Evolutionary conservation across 208 protist genomes (phyloP).

Genomic region (Trypanosoma rangeli): DNA sequence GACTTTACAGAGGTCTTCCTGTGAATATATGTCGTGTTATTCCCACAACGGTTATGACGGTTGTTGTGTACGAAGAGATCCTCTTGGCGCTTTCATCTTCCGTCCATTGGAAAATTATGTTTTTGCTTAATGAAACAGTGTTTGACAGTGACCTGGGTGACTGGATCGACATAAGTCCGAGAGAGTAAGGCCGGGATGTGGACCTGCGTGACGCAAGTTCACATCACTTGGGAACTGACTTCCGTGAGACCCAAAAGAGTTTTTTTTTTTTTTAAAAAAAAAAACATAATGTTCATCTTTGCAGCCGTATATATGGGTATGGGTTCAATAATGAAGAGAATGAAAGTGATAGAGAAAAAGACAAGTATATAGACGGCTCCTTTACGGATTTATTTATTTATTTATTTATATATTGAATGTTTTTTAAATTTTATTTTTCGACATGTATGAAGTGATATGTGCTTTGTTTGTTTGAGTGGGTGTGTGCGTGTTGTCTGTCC

Average conservation of each 20-base stretch:
- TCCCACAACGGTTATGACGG: conserved; percentile 73
- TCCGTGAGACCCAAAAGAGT: background rate
- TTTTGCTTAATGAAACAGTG: background rate
- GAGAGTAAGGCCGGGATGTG: background rate
- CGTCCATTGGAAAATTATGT: too few relatives aligned
- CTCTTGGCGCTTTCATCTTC: conserved; percentile 27
- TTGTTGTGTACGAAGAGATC: conserved; percentile 83
- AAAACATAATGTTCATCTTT: too few relatives aligned
- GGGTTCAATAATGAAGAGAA: too few relatives aligned
- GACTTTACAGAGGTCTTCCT: conserved; percentile 77
- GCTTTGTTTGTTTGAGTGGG: too few relatives aligned
- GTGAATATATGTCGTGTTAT: conserved; percentile 83
- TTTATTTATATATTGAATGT: background rate
- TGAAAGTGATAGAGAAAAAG: too few relatives aligned
- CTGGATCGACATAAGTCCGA: background rate
- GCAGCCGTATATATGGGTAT: too few relatives aligned
- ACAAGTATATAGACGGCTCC: too few relatives aligned
- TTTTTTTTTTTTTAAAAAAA: conserved; percentile 11
- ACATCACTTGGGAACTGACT: background rate
- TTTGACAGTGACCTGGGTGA: background rate
- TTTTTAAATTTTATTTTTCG: background rate
- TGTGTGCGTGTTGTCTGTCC: too few relatives aligned
- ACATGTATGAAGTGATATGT: too few relatives aligned
- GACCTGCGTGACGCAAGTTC: too few relatives aligned
- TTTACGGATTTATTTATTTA: background rate